Conservation (phyloP, 805 yeast species). For the Yamadazyma ubonensis region DNA sequence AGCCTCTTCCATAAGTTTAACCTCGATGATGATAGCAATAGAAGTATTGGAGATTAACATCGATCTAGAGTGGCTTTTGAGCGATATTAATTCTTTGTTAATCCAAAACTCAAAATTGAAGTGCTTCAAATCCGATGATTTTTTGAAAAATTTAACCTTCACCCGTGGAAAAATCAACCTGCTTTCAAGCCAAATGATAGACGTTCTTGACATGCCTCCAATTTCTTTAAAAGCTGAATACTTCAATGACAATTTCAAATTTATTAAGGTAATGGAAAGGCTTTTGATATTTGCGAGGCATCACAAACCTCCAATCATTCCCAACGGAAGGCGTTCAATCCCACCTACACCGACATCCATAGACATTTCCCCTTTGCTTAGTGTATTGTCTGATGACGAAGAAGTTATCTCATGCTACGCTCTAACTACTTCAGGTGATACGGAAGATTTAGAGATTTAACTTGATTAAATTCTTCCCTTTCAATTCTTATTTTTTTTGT, state of each 20-base stretch:
- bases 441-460: not conserved
- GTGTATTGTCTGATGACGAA: not conserved
- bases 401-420: not conserved
- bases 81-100: conserved; percentile 17
- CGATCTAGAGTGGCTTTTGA: conserved; percentile 20
- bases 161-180: not conserved
- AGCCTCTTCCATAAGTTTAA: conserved; percentile 51
- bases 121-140: not conserved
- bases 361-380: not conserved
- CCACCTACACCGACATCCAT: not conserved
- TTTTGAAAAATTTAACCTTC: not conserved
- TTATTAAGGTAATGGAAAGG: conserved; percentile 34
- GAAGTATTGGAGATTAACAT: conserved; percentile 29
- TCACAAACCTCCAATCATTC: not conserved
- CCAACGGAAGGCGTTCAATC: not conserved
- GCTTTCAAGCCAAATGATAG: not conserved
- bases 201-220: conserved; percentile 31
- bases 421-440: not conserved
- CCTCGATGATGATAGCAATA: conserved; percentile 30
- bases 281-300: conserved; percentile 13
- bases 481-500: not conserved
- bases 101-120: conserved; percentile 26
- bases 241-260: conserved; percentile 35
- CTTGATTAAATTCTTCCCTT: not conserved
- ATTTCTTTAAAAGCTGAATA: conserved; percentile 46